Conservation (phyloP, 257 asterid genomes). For the Gardenia jasminoides region DNA sequence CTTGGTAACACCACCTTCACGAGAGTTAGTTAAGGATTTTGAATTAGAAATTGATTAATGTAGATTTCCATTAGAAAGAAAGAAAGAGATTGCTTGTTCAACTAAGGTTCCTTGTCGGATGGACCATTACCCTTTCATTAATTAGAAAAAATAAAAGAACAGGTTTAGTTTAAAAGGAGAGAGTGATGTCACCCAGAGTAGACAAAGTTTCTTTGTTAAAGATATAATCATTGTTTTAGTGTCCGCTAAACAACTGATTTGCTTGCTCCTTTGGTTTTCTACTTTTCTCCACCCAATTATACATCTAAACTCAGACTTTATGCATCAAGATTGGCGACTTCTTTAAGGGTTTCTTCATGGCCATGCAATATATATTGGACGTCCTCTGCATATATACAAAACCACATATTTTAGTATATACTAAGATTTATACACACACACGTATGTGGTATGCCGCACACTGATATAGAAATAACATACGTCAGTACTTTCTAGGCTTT, state of each 20-base stretch:
- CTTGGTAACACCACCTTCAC: slow-evolving; percentile 28
- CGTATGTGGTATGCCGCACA: neutral
- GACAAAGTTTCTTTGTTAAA: slow-evolving; percentile 2
- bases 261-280: slow-evolving; percentile 65
- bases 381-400: neutral
- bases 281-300: slow-evolving; percentile 24
- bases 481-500: neutral
- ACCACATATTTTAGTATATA: neutral
- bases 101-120: slow-evolving; percentile 52
- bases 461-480: neutral
- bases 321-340: neutral
- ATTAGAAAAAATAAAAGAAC: slow-evolving; percentile 19
- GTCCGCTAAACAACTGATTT: slow-evolving; percentile 54
- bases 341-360: slow-evolving; percentile 15
- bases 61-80: neutral
- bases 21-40: slow-evolving; percentile 38
- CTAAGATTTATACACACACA: neutral
- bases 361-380: slow-evolving; percentile 19
- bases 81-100: slow-evolving; percentile 38
- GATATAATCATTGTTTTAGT: slow-evolving; percentile 26
- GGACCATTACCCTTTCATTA: slow-evolving; percentile 24
- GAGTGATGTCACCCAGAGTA: slow-evolving; percentile 28
- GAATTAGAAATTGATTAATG: neutral
- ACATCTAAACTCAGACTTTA: slow-evolving; percentile 33
- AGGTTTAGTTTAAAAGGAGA: slow-evolving; percentile 31